Percentiles rank a stretch among this genome's conserved stretches.
These are phyloP conservation scores for Sapria himalayana DNA, from an alignment of 345 rosid species.

Conservation along the genomic window DNA sequence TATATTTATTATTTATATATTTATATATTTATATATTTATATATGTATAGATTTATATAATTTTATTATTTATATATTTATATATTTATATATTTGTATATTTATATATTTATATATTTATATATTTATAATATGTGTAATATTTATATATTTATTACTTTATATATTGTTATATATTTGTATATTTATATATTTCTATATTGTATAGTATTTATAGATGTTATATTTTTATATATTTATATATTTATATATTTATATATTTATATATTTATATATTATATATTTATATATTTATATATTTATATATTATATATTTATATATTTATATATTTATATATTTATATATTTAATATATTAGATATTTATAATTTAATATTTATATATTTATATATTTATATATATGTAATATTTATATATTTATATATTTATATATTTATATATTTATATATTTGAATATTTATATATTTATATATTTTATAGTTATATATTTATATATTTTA, in stretches of 20 bases:
- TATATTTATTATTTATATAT: no score
- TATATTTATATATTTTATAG: background rate
- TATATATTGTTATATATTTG: no score
- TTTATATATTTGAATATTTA: background rate
- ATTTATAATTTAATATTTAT: background rate
- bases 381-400: background rate
- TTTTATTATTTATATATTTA: no score
- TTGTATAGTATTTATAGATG: conserved; percentile 59
- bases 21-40: no score
- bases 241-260: background rate
- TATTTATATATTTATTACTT: no score
- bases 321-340: conserved; percentile 48
- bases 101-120: no score
- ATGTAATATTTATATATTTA: conserved; percentile 4
- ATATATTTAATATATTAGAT: conserved; percentile 34
- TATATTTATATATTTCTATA: conserved; percentile 9
- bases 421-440: background rate
- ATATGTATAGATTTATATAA: no score
- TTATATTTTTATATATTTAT: background rate
- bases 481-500: no score
- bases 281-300: conserved; percentile 2
- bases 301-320: no score
- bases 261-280: background rate
- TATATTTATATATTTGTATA: no score
- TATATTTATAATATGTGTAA: no score